A percentile compares a stretch with the other conserved stretches of the same genome.
Evolutionary conservation across 257 asterid genomes (phyloP).

Genomic region (Ligustrum vulgare): DNA sequence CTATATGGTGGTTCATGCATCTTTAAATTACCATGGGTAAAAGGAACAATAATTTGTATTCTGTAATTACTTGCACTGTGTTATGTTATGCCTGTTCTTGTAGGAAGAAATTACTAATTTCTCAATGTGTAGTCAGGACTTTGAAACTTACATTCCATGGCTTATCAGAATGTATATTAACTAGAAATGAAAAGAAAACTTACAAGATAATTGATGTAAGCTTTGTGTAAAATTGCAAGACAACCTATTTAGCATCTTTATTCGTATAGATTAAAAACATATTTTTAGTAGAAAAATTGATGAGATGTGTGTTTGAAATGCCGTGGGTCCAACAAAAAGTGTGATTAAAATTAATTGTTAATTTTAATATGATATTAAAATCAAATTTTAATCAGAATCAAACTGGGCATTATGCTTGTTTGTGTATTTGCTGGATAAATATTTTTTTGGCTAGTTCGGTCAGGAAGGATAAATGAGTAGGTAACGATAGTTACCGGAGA

Average conservation of each 20-base stretch:
- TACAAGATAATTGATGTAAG: background rate
- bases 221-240: background rate
- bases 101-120: background rate
- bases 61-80: background rate
- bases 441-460: background rate
- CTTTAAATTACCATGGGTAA: background rate
- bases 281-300: too few relatives aligned
- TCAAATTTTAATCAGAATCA: too few relatives aligned
- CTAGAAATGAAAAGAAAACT: background rate
- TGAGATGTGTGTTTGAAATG: too few relatives aligned
- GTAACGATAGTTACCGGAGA: too few relatives aligned
- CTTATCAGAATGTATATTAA: background rate
- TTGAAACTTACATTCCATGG: background rate
- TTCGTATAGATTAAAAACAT: too few relatives aligned
- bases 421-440: background rate
- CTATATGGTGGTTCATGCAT: conserved; percentile 9
- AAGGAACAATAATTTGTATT: background rate
- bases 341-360: too few relatives aligned
- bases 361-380: too few relatives aligned
- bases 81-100: background rate
- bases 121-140: background rate
- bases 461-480: too few relatives aligned
- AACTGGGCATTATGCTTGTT: background rate
- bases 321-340: too few relatives aligned
- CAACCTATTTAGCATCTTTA: background rate